Evolutionary conservation across 805 yeast species (phyloP), one percentile per base, ranked within the genome.

Genomic region (Tetrapisispora nanseiensis): DNA sequence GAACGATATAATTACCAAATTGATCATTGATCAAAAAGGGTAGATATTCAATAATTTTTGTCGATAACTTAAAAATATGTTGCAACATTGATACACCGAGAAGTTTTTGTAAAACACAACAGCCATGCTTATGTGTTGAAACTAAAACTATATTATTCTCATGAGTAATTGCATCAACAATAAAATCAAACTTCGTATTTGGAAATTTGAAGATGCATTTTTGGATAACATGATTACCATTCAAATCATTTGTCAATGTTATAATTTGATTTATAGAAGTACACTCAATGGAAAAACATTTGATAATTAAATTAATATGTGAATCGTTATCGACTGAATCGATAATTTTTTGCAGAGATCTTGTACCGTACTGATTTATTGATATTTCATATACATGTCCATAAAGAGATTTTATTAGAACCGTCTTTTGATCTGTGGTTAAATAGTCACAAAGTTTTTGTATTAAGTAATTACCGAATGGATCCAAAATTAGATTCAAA

Each of bases 191-290:
- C 51, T 80, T 74, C 31, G 70, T 66, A 4, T 81, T 78, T 30
- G 75, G 72, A 54, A 81, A 81, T 55, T 77, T 80, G 58, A 79
- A 74, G 44, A 83, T 72, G 52, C 86, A 80, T 62, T 84, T 84
- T 59, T 82, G 90, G 42, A 84, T 79, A 12, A 83, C 90, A 57
- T 83, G 94, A 51, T 83, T 83, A 18, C 92, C 94, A 55, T 84
- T 84, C 48, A 82, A 65, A 57, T 84, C 92, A 55, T 81, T 82
- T 52, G 82, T 81, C 46, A 84, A 63, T 37, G 75, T 75, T 26
- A 82, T 84, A 45, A 83, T 74, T 54, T 76, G 76, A 15, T 79
- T 64, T 13, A 67, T 55, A 6, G 71, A 51, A 18, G 67, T 62
- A 41, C 60, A 66, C 50, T 50, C 52, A 39, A 49, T 62, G 39